phyloP scores from a whole-genome alignment of 2,329 filamentous ascomycete genomes.

The Emericellopsis atlantica region DNA sequence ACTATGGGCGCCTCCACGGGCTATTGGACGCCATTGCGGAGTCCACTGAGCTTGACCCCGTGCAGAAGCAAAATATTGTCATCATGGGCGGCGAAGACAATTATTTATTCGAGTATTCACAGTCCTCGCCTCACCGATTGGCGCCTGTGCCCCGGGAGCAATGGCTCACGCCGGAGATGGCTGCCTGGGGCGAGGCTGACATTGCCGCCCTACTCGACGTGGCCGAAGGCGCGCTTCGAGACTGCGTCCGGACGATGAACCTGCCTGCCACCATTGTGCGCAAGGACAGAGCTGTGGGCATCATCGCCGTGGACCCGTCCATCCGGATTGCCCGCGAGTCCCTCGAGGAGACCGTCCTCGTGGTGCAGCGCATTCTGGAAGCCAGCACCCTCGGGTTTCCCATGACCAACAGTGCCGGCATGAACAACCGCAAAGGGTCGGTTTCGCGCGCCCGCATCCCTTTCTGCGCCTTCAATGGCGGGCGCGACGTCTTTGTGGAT shows the following conservation, averaged over 20 bases:
- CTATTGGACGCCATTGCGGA: slow-evolving; percentile 66
- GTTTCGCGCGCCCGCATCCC: slow-evolving; percentile 44
- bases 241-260: slow-evolving; percentile 68
- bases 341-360: slow-evolving; percentile 89
- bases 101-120: slow-evolving; percentile 77
- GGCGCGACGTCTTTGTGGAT: slow-evolving; percentile 95
- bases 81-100: slow-evolving; percentile 95
- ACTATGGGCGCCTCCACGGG: slow-evolving; percentile 78
- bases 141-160: slow-evolving; percentile 49
- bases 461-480: slow-evolving; percentile 97
- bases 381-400: slow-evolving; percentile 36
- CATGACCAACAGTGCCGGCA: neutral
- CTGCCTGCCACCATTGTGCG: slow-evolving; percentile 71
- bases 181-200: slow-evolving; percentile 61
- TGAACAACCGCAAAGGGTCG: neutral
- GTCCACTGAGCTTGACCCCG: slow-evolving; percentile 43
- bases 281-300: slow-evolving; percentile 78
- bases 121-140: slow-evolving; percentile 52
- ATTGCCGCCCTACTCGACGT: slow-evolving; percentile 76
- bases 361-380: slow-evolving; percentile 87
- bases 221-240: slow-evolving; percentile 70
- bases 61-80: slow-evolving; percentile 67
- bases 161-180: slow-evolving; percentile 73
- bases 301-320: slow-evolving; percentile 48
- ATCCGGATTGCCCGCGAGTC: slow-evolving; percentile 72